Base-by-base conservation (phyloP, 2,329 filamentous ascomycete species). In the Aspergillus fructus region DNA sequence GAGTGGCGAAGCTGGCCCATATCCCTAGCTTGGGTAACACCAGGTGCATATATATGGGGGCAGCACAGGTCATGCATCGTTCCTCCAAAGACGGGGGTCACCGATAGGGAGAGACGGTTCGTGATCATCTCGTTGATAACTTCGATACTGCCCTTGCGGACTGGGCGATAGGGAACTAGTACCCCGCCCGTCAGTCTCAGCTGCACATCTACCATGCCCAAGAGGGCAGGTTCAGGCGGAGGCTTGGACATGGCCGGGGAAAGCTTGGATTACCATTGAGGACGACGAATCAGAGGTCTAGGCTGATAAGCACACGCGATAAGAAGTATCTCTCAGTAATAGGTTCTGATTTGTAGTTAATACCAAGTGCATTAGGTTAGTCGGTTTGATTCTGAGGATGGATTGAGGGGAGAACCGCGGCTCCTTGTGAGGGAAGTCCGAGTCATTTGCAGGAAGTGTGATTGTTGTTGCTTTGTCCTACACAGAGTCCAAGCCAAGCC, bases 181-280 rank as follows among this genome's bases (percentile, higher is more conserved):
- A 56, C 42, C 53, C 54, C 50, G 41, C 49, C 34, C 42, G 49
- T 39, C 55, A 55, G 43, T 15, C 19, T 21, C 21, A 21, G 21
- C 21, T 33, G 61, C 60, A 52, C 37, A 37, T 48, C 53, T 41
- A 49, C 62, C 62, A 67, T 62, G 59, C 67, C 62, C 55, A 66
- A 52, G 39, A 64, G 43, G 68, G 68, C 59, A 71, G 51, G 58
- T 70, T 27, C 40, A 70, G 54, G 64, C 68, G 68, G 64, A 46
- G 49, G 19, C 46, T 49, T n/a, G 24, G 17, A 39, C 43, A 21
- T 49, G 46, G 34, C 55, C 8, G 53, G 55, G 48, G 53, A 41
- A 61, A 57, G 50, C 51, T 56, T 59, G 19, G 53, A 59, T 8
- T 30, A 27, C 42, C 42, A 49, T 48, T 49, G 33, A 33, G n/a